Conservation (phyloP, 306 rosid genomes). For the Vicia sativa region DNA sequence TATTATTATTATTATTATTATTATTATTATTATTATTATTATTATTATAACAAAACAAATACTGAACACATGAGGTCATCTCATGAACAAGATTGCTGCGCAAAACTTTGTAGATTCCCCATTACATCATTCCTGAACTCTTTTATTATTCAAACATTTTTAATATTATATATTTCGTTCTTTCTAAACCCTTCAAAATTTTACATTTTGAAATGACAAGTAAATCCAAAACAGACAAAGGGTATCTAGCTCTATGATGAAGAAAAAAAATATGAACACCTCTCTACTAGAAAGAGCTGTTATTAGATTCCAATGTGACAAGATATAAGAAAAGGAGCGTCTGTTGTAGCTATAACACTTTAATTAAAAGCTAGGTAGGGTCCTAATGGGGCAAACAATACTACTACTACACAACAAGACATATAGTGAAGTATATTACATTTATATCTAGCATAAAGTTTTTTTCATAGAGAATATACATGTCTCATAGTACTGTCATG, state of each 20-base stretch:
- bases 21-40: no score
- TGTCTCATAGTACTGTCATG: constrained; percentile 42
- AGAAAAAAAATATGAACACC: constrained; percentile 18
- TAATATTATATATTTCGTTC: constrained; percentile 18
- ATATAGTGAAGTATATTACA: background rate
- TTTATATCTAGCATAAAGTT: constrained; percentile 26
- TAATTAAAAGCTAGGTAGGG: constrained; percentile 36
- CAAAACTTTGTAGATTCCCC: constrained; percentile 69
- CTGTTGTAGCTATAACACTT: constrained; percentile 28
- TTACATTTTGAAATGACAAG: constrained; percentile 30
- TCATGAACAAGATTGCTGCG: constrained; percentile 49
- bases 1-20: no score
- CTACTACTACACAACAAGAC: constrained; percentile 9
- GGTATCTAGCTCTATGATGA: constrained; percentile 40
- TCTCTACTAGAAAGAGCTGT: constrained; percentile 19
- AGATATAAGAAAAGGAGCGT: constrained; percentile 45
- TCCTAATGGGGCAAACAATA: constrained; percentile 31
- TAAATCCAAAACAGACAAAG: constrained; percentile 45
- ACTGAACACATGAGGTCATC: constrained; percentile 46
- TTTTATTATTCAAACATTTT: background rate
- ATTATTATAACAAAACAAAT: constrained; percentile 4
- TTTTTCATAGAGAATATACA: constrained; percentile 40
- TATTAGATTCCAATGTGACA: constrained; percentile 33
- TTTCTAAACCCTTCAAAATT: background rate
- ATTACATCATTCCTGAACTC: constrained; percentile 70